Evolutionary conservation across 1,284 basidiomycete species (phyloP), one percentile per base, ranked within the genome.

Genomic region (Inonotus obliquus): DNA sequence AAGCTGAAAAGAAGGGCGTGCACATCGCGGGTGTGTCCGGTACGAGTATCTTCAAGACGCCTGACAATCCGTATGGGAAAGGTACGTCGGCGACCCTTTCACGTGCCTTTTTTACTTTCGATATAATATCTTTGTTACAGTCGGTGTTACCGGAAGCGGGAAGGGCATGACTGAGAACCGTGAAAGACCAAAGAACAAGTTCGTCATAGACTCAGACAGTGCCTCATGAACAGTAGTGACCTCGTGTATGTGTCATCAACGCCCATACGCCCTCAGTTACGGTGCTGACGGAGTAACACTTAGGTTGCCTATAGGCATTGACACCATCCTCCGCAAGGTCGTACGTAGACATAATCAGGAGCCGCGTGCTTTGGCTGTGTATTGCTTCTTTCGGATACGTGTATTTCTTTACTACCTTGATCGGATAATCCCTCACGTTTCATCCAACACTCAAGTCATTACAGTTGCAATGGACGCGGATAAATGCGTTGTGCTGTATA

Each of bases 31-130:
- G 92, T 63, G 82, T 94, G 27, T 79, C 91, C 59, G 94, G 94
- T 45, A 93, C 89, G 69, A 94, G 92, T 68, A 96, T 98, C 68
- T 98, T 98, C 82, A 92, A 93, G 76, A 98, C 95, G 3, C 94
- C 95, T 13, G 95, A 97, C 68, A 96, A 96, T 72, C 94, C 94
- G 1, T 76, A 92, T 41, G 95, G 95, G 54, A 85, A 84, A 83
- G 91, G 91, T 89, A 21, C 7, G 41, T 68, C 58, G 80, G 69
- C 6, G n/a, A 14, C 52, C 67, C 69, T 72, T 27, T 70, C 59
- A 63, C 61, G 47, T 44, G 44, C 55, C 6, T 52, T 54, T 47
- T 57, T 23, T 66, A 7, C 59, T 65, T 62, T 66, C 60, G 64
- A 60, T 51, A 63, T 54, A 66, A 75, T 47, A 71, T 52, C n/a